Conservation (phyloP, 768 basidiomycete genomes). For the Tubosaeta sp. region DNA sequence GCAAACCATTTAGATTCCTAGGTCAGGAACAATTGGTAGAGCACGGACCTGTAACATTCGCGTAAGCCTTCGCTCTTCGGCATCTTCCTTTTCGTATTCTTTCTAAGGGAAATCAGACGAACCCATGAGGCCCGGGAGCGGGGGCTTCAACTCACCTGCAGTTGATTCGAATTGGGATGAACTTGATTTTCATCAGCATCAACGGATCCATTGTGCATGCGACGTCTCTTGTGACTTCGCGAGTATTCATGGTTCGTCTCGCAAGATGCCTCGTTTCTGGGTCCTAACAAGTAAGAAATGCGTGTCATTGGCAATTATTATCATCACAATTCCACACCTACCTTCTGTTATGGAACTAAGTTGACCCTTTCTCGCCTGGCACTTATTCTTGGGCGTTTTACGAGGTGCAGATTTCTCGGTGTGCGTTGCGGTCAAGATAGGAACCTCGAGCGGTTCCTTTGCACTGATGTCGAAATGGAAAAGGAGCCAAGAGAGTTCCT, state of each 20-base stretch:
- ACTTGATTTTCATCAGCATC: neutral
- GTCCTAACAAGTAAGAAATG: neutral
- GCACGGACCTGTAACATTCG: slow-evolving; percentile 8
- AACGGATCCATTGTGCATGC: neutral
- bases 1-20: neutral
- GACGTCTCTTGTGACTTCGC: neutral
- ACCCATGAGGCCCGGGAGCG: no score
- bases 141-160: slow-evolving; percentile 1
- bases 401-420: neutral
- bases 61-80: slow-evolving; percentile 13
- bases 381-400: neutral
- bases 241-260: neutral
- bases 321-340: neutral
- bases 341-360: neutral
- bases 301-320: neutral
- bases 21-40: neutral
- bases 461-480: slow-evolving; percentile 9
- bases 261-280: neutral
- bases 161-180: neutral
- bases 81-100: slow-evolving; percentile 10
- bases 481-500: slow-evolving; percentile 8
- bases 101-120: neutral
- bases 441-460: neutral
- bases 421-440: neutral
- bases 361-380: neutral